Base-by-base conservation (phyloP, 768 basidiomycete species). In the Lactifluus hygrophoroides region DNA sequence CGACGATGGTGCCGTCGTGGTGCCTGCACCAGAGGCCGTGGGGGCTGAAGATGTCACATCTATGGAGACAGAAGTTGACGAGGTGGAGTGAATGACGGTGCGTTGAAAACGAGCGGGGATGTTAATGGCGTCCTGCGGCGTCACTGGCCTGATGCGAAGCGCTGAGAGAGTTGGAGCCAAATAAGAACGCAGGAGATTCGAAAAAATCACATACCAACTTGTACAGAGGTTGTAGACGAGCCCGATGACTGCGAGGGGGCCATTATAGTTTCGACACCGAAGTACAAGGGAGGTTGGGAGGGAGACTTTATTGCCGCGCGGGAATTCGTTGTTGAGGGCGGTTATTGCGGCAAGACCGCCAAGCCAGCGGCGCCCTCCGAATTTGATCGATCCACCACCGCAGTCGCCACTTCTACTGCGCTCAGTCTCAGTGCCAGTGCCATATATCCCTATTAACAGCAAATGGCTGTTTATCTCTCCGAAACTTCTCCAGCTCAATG, bases 71-170 rank as follows among this genome's bases (percentile, higher is more conserved):
- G 82, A 81, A 48, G 84, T 90, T 25, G 80, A 65, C 19, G 88
- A 83, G 51, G 78, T 77, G 21, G 90, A 80, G 67, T 90, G 86
- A 73, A 98, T 84, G 69, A 94, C 85, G 63, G 84, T 81, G 64
- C 88, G 84, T 75, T 96, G 94, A 73, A 97, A 96, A 71, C 95
- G 89, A 72, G 86, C 84, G 66, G 95, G 95, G 62, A 95, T 93
- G 68, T 87, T 86, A 51, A 78, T 77, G 43, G 85, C 76, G 76
- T 96, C 94, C 70, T 94, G 88, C 34, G 79, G 72, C 44, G 91
- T 91, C 44, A 87, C 80, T 28, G 94, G 94, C 60, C 94, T 85
- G 64, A 97, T 94, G 66, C 94, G 87, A 66, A 96, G 77, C 67
- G 94, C 94, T 86, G 70, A 57, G 46, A 58, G 57, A 49, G 38